These are phyloP conservation scores for Mycena filopes DNA, from an alignment of 768 basidiomycete genomes.

Conservation along the genomic window DNA sequence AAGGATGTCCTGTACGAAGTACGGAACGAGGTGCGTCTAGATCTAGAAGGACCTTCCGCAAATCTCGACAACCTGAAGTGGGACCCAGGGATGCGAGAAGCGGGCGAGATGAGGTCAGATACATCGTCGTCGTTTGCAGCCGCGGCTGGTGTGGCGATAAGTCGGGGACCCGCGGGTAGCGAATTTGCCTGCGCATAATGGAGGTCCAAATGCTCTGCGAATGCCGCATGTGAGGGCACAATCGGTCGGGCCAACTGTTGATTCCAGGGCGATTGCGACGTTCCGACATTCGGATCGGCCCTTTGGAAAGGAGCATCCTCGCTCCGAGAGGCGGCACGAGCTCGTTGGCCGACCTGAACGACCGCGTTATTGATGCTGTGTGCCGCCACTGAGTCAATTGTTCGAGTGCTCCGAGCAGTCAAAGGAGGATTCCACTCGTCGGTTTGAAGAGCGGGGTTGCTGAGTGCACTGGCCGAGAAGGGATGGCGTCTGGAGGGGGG, in stretches of 20 bases:
- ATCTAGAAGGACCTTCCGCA: conserved; percentile 22
- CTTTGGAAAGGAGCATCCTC: conserved; percentile 1
- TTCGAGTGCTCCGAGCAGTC: conserved; percentile 36
- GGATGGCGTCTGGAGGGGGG: conserved; percentile 28
- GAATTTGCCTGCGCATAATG: conserved; percentile 27
- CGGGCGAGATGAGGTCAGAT: conserved; percentile 32
- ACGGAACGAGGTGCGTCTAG: conserved; percentile 16
- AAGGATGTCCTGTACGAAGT: conserved; percentile 32
- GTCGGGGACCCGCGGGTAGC: conserved; percentile 26
- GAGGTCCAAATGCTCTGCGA: conserved; percentile 28
- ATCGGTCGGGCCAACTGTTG: conserved; percentile 19
- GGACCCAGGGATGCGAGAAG: conserved; percentile 20
- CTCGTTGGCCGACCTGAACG: conserved; percentile 35
- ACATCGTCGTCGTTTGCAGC: conserved; percentile 22
- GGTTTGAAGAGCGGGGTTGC: conserved; percentile 21
- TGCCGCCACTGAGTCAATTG: conserved; percentile 35
- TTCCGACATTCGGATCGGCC: not conserved
- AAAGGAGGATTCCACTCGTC: conserved; percentile 25
- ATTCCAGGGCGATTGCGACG: not conserved
- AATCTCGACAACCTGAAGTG: conserved; percentile 29
- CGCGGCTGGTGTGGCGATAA: conserved; percentile 14
- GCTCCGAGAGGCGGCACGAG: conserved; percentile 22
- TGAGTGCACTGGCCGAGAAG: conserved; percentile 30
- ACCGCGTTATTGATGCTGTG: conserved; percentile 37
- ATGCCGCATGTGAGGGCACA: conserved; percentile 31